Evolutionary conservation across 768 basidiomycete species (phyloP), one percentile per base, ranked within the genome.

Genomic region (Lepiota brunneoincarnata): DNA sequence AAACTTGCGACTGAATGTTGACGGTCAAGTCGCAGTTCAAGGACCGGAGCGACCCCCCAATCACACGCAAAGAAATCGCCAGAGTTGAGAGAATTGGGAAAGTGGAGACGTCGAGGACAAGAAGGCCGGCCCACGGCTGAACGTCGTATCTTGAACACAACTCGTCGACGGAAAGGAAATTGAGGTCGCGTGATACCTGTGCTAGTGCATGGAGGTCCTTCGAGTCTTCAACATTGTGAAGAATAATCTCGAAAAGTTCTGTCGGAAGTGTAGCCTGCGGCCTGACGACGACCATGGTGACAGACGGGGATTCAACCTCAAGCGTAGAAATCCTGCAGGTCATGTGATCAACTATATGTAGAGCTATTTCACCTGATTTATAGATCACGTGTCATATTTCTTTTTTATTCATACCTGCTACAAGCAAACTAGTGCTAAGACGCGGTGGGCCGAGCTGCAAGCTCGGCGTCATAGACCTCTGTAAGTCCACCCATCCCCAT

Each of bases 391-490:
- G n/a, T n/a, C n/a, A n/a, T n/a, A n/a, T n/a, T n/a, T n/a, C n/a
- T n/a, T n/a, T n/a, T n/a, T n/a, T n/a, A n/a, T n/a, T n/a, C n/a
- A n/a, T n/a, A n/a, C n/a, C n/a, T n/a, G n/a, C n/a, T n/a, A n/a
- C n/a, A n/a, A n/a, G n/a, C n/a, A n/a, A n/a, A n/a, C n/a, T n/a
- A n/a, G n/a, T n/a, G n/a, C n/a, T n/a, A n/a, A n/a, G n/a, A n/a
- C n/a, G n/a, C n/a, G n/a, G n/a, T n/a, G n/a, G n/a, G n/a, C n/a
- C n/a, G 64, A 1, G 55, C 67, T 10, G 61, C 58, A 35, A 69
- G 57, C 41, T 70, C 67, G 0, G 60, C 67, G 23, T 70, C 64
- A 49, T 61, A 67, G 3, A 65, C 62, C 40, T 68, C 66, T 6
- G 68, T 61, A 17, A 53, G 38, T 0, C 59, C 58, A 1, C 68